Conservation (phyloP, 345 rosid genomes). For the Linum lewisii region DNA sequence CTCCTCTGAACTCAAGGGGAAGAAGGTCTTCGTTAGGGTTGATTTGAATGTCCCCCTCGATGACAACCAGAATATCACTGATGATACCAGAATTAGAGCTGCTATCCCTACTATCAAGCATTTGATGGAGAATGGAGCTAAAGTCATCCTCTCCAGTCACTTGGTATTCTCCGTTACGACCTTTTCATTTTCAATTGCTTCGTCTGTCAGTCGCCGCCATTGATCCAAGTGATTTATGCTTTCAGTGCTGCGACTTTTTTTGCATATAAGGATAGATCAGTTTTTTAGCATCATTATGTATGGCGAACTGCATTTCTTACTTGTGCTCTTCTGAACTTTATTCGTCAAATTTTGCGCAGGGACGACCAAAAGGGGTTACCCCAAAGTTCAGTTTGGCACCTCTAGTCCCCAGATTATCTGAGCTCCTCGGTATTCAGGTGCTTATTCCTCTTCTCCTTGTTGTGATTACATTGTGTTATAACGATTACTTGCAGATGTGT, state of each 20-base stretch:
- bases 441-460: slow-evolving; percentile 1
- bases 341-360: slow-evolving; percentile 34
- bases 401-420: slow-evolving; percentile 74
- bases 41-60: slow-evolving; percentile 93
- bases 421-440: slow-evolving; percentile 85
- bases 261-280: neutral
- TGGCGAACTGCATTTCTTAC: neutral
- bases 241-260: too few relatives aligned
- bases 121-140: slow-evolving; percentile 78
- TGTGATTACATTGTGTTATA: neutral
- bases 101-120: slow-evolving; percentile 97
- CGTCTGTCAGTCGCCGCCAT: too few relatives aligned
- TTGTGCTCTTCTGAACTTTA: neutral
- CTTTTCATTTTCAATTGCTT: neutral
- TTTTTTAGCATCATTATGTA: slow-evolving; percentile 3
- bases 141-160: slow-evolving; percentile 92
- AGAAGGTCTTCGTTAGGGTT: slow-evolving; percentile 88
- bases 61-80: slow-evolving; percentile 82
- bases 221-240: too few relatives aligned
- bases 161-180: slow-evolving; percentile 32
- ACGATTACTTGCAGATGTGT: neutral
- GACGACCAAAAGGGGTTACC: slow-evolving; percentile 86
- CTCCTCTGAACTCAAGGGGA: slow-evolving; percentile 78
- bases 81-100: slow-evolving; percentile 88
- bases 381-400: slow-evolving; percentile 90